These are phyloP conservation scores for Mycotypha africana DNA, from an alignment of 371 early-diverging fungal species.

Conservation along the genomic window DNA sequence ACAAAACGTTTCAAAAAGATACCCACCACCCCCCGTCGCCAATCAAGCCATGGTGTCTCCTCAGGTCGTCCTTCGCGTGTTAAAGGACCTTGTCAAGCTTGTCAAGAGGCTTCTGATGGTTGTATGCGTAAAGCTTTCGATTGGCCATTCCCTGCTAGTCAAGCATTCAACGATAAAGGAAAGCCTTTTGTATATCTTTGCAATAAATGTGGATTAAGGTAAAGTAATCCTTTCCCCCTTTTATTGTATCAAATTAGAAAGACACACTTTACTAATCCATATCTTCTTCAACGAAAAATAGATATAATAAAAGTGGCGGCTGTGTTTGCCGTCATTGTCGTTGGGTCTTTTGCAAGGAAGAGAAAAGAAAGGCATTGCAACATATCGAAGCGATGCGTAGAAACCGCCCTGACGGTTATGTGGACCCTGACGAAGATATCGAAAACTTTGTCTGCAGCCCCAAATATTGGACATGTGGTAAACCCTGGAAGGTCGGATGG, in stretches of 20 bases:
- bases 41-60: slow-evolving; percentile 3
- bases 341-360: slow-evolving; percentile 49
- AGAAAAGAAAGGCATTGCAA: slow-evolving; percentile 39
- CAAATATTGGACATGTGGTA: slow-evolving; percentile 41
- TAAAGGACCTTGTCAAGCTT: slow-evolving; percentile 46
- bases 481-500: slow-evolving; percentile 47
- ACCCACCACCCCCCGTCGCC: background rate
- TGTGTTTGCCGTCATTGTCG: slow-evolving; percentile 42
- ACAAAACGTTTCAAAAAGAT: background rate
- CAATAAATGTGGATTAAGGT: slow-evolving; percentile 45
- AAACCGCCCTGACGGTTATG: slow-evolving; percentile 28
- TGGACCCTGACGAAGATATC: slow-evolving; percentile 40
- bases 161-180: slow-evolving; percentile 34
- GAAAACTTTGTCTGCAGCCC: slow-evolving; percentile 41
- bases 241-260: too few species aligned
- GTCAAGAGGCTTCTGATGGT: slow-evolving; percentile 39
- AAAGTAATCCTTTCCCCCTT: too few species aligned
- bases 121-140: slow-evolving; percentile 48
- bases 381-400: slow-evolving; percentile 38
- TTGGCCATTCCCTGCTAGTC: slow-evolving; percentile 37
- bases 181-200: slow-evolving; percentile 44
- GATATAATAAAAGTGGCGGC: slow-evolving; percentile 41
- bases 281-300: slow-evolving; percentile 6
- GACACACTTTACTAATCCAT: background rate
- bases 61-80: slow-evolving; percentile 26